Evolutionary conservation across 1,139 yeast species (phyloP).

Genomic region (Entelexis paramagnoliae): DNA sequence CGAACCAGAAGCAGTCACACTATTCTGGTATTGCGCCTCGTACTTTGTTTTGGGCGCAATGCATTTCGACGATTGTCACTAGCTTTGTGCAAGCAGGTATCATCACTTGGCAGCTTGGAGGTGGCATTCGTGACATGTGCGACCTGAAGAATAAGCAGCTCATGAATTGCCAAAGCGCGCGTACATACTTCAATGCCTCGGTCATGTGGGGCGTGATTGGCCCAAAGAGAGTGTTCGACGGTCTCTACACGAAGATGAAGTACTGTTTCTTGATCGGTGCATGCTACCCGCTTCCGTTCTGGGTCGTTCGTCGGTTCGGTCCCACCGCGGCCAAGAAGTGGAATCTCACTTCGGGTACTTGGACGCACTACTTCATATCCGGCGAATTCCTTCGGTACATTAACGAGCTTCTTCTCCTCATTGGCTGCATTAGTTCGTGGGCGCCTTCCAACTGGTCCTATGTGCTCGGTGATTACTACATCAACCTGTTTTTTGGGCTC

Average conservation of each 20-base stretch:
- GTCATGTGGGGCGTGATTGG: constrained; percentile 45
- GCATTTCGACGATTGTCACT: constrained; percentile 35
- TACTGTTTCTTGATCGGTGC: constrained; percentile 42
- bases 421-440: constrained; percentile 35
- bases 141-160: constrained; percentile 21
- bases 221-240: constrained; percentile 45
- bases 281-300: constrained; percentile 34
- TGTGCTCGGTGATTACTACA: constrained; percentile 45
- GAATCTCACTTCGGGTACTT: constrained; percentile 37
- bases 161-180: constrained; percentile 29
- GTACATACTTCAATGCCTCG: constrained; percentile 32
- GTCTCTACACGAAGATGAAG: constrained; percentile 41
- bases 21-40: constrained; percentile 52
- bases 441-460: constrained; percentile 38
- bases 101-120: constrained; percentile 46
- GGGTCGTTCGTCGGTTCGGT: constrained; percentile 33
- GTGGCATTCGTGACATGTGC: constrained; percentile 41
- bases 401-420: constrained; percentile 45
- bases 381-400: constrained; percentile 30
- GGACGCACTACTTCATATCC: constrained; percentile 9
- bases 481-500: constrained; percentile 35
- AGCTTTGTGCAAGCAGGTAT: constrained; percentile 44
- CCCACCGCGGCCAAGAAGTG: constrained; percentile 21
- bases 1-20: constrained; percentile 51
- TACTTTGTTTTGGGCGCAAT: constrained; percentile 50